Evolutionary conservation across 176 grass and related monocot genomes (phyloP), one percentile per base, ranked within the genome.

Genomic region (Areca catechu): DNA sequence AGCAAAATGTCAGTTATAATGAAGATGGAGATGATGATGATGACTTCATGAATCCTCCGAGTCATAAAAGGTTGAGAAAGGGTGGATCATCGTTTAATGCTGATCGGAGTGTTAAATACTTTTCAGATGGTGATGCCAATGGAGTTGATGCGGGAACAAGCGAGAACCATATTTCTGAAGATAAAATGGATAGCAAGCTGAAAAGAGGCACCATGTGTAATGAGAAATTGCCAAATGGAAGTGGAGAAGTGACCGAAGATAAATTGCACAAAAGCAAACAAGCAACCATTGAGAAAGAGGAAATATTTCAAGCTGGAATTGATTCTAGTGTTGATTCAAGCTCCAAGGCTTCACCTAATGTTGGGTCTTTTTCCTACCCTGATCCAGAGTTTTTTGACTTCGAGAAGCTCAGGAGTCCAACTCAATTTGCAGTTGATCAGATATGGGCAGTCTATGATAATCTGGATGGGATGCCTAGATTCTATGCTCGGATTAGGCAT

Each of bases 381-480:
- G 86, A 84, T 78, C 70, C 80, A 56, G 80, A 89, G 74, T 89
- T 89, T 77, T 83, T 66, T 53, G 62, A 89, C 67, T 89, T 89
- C 48, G 61, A 84, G 5, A 19, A 75, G 68, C 49, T 71, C 76
- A 74, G 86, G 65, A 66, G 63, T 84, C 61, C 19, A 74, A 71
- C 10, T 64, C 69, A 74, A 49, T 89, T 89, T 68, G 69, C 25
- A 63, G 53, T 24, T 27, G 76, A 89, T 50, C 86, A 89, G 56
- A 80, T 89, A 18, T 89, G 86, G 86, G 80, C 86, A 71, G 57
- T 80, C 60, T 84, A 89, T 72, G 86, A 89, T 77, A 64, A 50
- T 68, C 51, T 71, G 21, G 78, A 76, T 37, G 74, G 81, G 50
- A 85, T 89, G 81, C 86, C 86, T 62, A 77, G 81, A 65, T 89